Conservation (phyloP, 2,329 filamentous ascomycete genomes). For the Incumbomyces lentus region DNA sequence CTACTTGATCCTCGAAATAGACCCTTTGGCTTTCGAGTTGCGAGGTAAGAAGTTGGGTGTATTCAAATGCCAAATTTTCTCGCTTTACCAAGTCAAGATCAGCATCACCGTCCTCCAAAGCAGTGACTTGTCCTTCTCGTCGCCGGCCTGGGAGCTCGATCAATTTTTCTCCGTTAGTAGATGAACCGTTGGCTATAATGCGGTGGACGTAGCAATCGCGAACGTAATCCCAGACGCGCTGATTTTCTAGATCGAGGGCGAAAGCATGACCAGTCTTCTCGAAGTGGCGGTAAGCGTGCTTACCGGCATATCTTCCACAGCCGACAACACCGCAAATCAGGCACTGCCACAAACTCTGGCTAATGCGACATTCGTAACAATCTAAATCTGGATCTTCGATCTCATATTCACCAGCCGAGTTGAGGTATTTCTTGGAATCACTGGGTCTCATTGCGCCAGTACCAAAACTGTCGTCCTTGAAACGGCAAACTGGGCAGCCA, state of each 20-base stretch:
- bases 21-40: constrained; percentile 86
- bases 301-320: constrained; percentile 87
- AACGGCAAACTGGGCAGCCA: constrained; percentile 89
- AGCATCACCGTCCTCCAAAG: constrained; percentile 16
- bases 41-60: constrained; percentile 83
- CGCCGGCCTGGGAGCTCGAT: constrained; percentile 57
- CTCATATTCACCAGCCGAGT: constrained; percentile 32
- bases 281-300: constrained; percentile 88
- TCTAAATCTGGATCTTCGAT: constrained; percentile 49
- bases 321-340: constrained; percentile 87
- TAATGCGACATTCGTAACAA: constrained; percentile 70
- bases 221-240: constrained; percentile 96
- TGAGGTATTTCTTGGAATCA: constrained; percentile 2
- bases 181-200: constrained; percentile 72
- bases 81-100: constrained; percentile 44
- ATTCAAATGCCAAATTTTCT: constrained; percentile 79
- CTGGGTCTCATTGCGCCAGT: constrained; percentile 14
- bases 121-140: constrained; percentile 40
- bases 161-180: constrained; percentile 60
- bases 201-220: constrained; percentile 94
- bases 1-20: constrained; percentile 89
- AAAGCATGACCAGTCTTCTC: constrained; percentile 83
- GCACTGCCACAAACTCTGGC: constrained; percentile 81
- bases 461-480: constrained; percentile 56
- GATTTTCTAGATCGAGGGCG: constrained; percentile 81